Percentiles rank a stretch among this genome's conserved stretches.
These are phyloP conservation scores for Turritis glabra DNA, from an alignment of 345 rosid genomes.

Conservation along the genomic window DNA sequence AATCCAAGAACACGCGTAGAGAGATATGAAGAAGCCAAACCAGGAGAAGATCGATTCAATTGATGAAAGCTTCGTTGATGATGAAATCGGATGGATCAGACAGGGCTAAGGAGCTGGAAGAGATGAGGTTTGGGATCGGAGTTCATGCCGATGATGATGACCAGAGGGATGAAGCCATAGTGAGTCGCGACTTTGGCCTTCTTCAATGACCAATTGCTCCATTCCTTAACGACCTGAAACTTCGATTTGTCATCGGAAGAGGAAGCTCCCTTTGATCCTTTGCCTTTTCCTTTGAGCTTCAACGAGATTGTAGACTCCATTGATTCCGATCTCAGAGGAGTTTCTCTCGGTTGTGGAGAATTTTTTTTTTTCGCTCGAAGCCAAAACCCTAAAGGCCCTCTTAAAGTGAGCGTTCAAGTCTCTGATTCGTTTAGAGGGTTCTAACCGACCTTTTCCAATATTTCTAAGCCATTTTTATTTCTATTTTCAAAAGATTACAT, in stretches of 20 bases:
- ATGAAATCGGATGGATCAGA: conserved; percentile 38
- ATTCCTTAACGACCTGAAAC: conserved; percentile 63
- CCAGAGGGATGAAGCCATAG: conserved; percentile 89
- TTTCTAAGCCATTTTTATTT: no score
- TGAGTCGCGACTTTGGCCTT: conserved; percentile 89
- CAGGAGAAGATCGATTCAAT: not conserved
- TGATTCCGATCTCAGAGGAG: conserved; percentile 26
- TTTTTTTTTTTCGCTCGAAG: not conserved
- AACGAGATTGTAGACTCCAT: conserved; percentile 58
- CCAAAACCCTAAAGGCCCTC: conserved; percentile 26
- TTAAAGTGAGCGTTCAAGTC: not conserved
- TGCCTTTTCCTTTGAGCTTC: conserved; percentile 56
- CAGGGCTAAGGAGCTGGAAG: conserved; percentile 86
- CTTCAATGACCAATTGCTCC: conserved; percentile 87
- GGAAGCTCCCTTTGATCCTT: conserved; percentile 46
- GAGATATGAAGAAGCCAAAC: conserved; percentile 12
- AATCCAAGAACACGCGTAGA: conserved; percentile 28
- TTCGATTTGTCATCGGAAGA: conserved; percentile 49
- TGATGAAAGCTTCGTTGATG: not conserved
- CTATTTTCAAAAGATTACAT: not conserved
- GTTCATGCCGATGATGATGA: conserved; percentile 90
- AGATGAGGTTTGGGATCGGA: conserved; percentile 92
- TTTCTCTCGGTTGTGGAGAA: conserved; percentile 11
- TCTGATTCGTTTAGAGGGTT: not conserved
- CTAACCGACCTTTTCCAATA: not conserved